These are phyloP conservation scores for Geranomyces variabilis DNA, from an alignment of 192 early-diverging fungal species.

Conservation along the genomic window DNA sequence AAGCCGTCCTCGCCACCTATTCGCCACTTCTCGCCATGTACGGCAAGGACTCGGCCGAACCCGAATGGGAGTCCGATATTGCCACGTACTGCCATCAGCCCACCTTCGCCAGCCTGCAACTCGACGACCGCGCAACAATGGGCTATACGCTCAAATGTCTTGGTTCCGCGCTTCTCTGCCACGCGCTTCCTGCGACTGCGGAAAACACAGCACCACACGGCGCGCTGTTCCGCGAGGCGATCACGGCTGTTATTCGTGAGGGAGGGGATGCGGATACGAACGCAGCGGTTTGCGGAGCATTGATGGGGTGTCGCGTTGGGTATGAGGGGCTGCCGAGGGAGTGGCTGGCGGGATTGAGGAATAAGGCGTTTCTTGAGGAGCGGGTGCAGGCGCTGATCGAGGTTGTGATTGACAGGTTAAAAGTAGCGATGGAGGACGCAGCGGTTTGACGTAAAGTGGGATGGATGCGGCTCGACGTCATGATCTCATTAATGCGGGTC, in stretches of 20 bases:
- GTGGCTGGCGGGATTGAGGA: conserved; percentile 49
- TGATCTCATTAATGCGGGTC: too few relatives aligned
- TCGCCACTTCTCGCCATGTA: neutral
- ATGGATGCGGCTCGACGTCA: too few relatives aligned
- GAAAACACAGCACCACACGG: conserved; percentile 11
- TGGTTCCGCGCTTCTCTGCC: conserved; percentile 45
- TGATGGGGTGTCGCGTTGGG: conserved; percentile 55
- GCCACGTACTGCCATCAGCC: neutral
- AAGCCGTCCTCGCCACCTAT: neutral
- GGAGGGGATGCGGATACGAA: conserved; percentile 67
- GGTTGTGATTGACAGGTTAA: neutral
- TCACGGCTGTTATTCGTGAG: conserved; percentile 52
- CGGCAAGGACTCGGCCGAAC: neutral
- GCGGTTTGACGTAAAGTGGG: neutral
- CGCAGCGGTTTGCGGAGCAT: conserved; percentile 54
- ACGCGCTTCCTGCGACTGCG: conserved; percentile 26
- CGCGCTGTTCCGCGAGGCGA: conserved; percentile 43
- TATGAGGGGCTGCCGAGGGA: conserved; percentile 46
- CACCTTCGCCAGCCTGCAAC: conserved; percentile 37
- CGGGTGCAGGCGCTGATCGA: conserved; percentile 29
- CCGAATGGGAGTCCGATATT: conserved; percentile 2
- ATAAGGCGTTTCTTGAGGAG: conserved; percentile 43
- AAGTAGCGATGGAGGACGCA: neutral
- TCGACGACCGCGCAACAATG: conserved; percentile 42
- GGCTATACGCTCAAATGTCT: conserved; percentile 62